Evolutionary conservation across 176 grass and related monocot genomes (phyloP), one percentile per base, ranked within the genome.

Genomic region (Ampelocalamus luodianensis): DNA sequence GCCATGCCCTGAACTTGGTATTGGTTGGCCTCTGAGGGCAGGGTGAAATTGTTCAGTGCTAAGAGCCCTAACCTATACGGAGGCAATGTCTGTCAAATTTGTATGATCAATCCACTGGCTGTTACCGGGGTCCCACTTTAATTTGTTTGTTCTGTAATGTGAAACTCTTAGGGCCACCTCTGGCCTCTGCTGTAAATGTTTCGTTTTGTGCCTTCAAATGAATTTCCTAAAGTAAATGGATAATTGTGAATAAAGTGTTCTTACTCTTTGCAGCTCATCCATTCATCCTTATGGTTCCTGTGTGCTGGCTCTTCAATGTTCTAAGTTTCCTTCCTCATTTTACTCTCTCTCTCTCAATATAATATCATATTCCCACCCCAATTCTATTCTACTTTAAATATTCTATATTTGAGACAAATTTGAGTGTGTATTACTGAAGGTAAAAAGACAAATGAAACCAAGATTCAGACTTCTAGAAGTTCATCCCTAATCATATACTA

Each of bases 161-260:
- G 15, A 37, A 63, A 23, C 11, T 83, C 54, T 16, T 69, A 11
- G 43, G 16, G n/a, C n/a, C 10, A 29, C 71, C 29, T 48, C 39
- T 61, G 40, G 62, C 10, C 6, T 61, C 44, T 17, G 24, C 8
- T 78, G 83, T 85, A 83, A 42, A 83, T 83, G 51, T 23, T 62
- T 27, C 77, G 4, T 18, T 60, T 37, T 36, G 5, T 6, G 42
- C 48, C 10, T 32, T 48, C 70, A 24, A 26, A 68, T 82, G 10
- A 11, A 49, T 61, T 50, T 20, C 59, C 8, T 26, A 3, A 36
- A 36, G 18, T 17, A 69, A 37, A 69, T 13, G 18, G 67, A 71
- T 51, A 32, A 13, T 5, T 77, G 73, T 64, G 74, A 42, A 77
- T 82, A 49, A 1, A 36, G 61, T 58, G 45, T 55, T 18, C 15